Percentiles rank a stretch among this genome's conserved stretches.
Conservation (phyloP, 179 eudicot species). For the Dionaea muscipula region DNA sequence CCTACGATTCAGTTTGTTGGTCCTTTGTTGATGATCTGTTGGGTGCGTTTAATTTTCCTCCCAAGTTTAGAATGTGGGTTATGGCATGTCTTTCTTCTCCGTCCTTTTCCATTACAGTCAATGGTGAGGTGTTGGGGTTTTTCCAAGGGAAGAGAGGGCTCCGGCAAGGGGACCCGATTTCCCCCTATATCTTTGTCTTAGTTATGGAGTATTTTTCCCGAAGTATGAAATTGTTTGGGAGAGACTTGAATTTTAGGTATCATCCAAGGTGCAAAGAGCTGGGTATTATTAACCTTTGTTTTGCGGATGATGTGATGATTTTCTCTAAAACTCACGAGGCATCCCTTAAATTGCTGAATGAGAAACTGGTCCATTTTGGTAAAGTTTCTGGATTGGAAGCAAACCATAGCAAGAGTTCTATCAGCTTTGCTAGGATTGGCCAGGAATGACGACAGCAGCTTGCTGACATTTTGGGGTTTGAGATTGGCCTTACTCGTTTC, state of each 20-base stretch:
- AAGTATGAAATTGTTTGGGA: background rate
- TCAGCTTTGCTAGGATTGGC: too few species aligned
- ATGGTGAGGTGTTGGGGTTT: background rate
- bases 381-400: background rate
- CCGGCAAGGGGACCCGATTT: background rate
- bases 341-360: background rate
- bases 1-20: background rate
- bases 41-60: background rate
- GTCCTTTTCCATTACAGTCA: background rate
- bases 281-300: background rate
- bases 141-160: background rate
- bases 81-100: background rate
- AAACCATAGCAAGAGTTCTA: background rate
- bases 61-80: background rate
- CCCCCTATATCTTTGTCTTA: background rate
- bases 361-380: background rate
- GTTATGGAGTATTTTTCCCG: constrained; percentile 1
- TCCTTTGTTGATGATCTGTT: background rate
- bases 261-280: background rate
- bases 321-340: background rate
- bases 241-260: background rate
- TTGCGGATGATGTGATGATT: background rate
- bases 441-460: too few species aligned
- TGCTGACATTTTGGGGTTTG: too few species aligned
- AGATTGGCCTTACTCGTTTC: too few species aligned